These are phyloP conservation scores for Cordyceps tenuipes DNA, from an alignment of 2,329 filamentous ascomycete species.

Conservation along the genomic window DNA sequence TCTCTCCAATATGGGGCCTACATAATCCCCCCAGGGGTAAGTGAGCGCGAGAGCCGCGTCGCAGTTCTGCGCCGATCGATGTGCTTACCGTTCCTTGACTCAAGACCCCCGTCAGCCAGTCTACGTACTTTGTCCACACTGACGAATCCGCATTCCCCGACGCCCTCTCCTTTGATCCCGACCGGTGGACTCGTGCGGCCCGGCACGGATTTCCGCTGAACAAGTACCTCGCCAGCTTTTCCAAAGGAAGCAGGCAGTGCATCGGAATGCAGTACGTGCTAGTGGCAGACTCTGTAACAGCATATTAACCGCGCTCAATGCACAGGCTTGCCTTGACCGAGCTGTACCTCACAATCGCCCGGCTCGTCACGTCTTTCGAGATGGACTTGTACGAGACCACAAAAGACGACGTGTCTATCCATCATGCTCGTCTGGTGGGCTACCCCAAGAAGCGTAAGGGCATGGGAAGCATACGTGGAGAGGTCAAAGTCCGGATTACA, in stretches of 20 bases:
- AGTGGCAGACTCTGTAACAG: neutral
- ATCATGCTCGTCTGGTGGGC: neutral
- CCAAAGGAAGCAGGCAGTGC: neutral
- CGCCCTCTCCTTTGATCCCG: neutral
- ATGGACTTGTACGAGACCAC: slow-evolving; percentile 16
- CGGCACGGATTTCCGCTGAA: neutral
- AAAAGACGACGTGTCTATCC: neutral
- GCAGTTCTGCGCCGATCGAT: no score
- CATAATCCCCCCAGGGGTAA: neutral
- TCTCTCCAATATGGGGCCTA: neutral
- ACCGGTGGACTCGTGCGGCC: neutral
- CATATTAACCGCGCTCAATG: neutral
- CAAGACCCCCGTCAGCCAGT: neutral
- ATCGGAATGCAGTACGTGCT: neutral
- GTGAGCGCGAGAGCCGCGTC: no score
- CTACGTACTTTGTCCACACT: neutral
- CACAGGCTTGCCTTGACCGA: slow-evolving; percentile 14
- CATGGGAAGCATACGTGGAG: neutral
- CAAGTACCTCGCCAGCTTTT: neutral
- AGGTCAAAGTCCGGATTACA: slow-evolving; percentile 14
- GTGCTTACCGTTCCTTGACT: neutral
- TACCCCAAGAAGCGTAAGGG: neutral
- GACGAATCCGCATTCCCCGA: neutral
- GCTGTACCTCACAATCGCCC: slow-evolving; percentile 14
- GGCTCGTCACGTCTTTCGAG: slow-evolving; percentile 15